Conservation (phyloP, 352 stramenopile genomes). For the Globisporangium mamillatum region DNA sequence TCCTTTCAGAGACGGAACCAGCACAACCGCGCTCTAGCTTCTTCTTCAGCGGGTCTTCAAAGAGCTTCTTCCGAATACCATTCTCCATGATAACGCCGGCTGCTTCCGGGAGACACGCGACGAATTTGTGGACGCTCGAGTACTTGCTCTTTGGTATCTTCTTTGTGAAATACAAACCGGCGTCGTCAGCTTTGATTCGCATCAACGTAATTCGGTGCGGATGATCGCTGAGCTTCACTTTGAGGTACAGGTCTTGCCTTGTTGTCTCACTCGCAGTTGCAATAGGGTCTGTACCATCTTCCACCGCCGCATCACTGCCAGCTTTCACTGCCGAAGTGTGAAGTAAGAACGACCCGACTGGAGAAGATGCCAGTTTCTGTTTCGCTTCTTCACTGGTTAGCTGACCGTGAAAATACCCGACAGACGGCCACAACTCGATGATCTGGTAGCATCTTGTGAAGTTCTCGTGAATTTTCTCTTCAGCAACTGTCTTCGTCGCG, state of each 20-base stretch:
- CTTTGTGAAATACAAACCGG: constrained; percentile 33
- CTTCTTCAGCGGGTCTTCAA: constrained; percentile 15
- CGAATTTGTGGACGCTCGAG: constrained; percentile 46
- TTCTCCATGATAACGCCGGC: constrained; percentile 32
- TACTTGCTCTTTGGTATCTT: constrained; percentile 30
- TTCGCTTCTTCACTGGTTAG: constrained; percentile 31
- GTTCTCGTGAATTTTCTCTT: constrained; percentile 1
- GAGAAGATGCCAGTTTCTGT: constrained; percentile 21
- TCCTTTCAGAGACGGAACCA: constrained; percentile 13
- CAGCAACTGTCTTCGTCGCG: background rate
- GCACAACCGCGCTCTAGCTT: constrained; percentile 17
- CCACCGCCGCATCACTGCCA: background rate
- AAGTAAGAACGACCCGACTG: constrained; percentile 46
- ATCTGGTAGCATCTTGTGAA: constrained; percentile 42
- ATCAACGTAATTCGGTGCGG: constrained; percentile 40
- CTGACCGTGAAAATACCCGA: constrained; percentile 54
- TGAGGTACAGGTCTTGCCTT: constrained; percentile 24
- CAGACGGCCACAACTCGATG: constrained; percentile 48
- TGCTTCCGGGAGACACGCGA: constrained; percentile 36
- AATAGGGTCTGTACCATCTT: background rate
- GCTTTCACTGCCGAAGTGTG: constrained; percentile 15
- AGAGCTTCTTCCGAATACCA: constrained; percentile 32
- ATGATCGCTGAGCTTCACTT: constrained; percentile 42
- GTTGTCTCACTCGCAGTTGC: background rate
- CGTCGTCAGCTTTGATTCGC: constrained; percentile 29